These are phyloP conservation scores for Neltuma alba DNA, from an alignment of 306 rosid genomes.

Conservation along the genomic window DNA sequence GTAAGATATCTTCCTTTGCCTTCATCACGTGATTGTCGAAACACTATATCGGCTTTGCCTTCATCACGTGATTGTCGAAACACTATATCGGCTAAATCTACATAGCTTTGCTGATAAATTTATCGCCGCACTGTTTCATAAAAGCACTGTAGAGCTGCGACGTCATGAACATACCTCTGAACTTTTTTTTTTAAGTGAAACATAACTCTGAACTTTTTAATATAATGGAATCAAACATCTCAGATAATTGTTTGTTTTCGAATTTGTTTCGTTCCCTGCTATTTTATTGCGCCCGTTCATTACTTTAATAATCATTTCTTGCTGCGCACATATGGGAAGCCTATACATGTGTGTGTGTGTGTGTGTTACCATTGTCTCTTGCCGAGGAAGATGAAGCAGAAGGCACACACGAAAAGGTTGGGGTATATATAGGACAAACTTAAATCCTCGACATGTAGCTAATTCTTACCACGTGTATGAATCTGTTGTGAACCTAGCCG, in stretches of 20 bases:
- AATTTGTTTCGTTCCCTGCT: background rate
- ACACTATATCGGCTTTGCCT: background rate
- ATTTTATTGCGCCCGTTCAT: background rate
- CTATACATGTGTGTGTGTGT: too few relatives aligned
- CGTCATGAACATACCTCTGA: background rate
- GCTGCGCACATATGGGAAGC: constrained; percentile 10
- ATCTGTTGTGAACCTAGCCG: background rate
- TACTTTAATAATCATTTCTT: background rate
- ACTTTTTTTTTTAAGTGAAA: too few relatives aligned
- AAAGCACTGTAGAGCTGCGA: background rate
- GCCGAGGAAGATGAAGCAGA: background rate
- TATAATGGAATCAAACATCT: background rate
- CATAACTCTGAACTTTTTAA: background rate
- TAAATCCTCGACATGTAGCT: background rate
- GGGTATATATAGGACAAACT: background rate
- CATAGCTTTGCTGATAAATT: background rate
- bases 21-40: background rate
- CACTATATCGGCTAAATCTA: background rate
- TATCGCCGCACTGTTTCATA: background rate
- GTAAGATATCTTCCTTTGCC: constrained; percentile 31
- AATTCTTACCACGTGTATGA: background rate
- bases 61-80: background rate
- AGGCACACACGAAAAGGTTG: background rate
- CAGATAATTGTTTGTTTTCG: background rate
- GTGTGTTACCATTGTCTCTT: background rate